Percentiles rank a stretch among this genome's conserved stretches.
These are phyloP conservation scores for Geum urbanum DNA, from an alignment of 306 rosid genomes.

Conservation along the genomic window DNA sequence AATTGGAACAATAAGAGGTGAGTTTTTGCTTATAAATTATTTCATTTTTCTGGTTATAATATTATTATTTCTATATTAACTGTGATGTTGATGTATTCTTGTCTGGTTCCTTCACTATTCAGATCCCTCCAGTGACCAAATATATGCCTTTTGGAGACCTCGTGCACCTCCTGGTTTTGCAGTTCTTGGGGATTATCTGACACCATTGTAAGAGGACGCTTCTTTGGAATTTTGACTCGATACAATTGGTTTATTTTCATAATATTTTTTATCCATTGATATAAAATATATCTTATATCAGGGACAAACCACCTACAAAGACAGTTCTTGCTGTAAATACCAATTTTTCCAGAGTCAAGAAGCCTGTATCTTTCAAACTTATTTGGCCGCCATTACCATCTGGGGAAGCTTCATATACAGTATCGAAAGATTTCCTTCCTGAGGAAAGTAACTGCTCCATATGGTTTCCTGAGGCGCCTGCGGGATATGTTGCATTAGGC, in stretches of 20 bases:
- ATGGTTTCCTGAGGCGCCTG: conserved; percentile 96
- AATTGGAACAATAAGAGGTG: conserved; percentile 76
- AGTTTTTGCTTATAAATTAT: conserved; percentile 16
- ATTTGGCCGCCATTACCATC: conserved; percentile 74
- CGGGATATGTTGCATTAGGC: conserved; percentile 87
- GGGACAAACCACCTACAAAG: conserved; percentile 93
- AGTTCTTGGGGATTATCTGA: conserved; percentile 86
- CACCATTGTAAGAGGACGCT: conserved; percentile 68
- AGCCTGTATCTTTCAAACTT: conserved; percentile 68
- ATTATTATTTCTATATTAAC: conserved; percentile 7
- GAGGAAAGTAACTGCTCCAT: conserved; percentile 57
- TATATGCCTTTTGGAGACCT: conserved; percentile 91
- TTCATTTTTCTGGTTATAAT: background rate
- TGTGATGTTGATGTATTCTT: conserved; percentile 17
- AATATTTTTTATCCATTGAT: conserved; percentile 6
- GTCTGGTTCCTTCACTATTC: conserved; percentile 34
- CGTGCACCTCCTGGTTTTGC: conserved; percentile 94
- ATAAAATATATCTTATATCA: conserved; percentile 35
- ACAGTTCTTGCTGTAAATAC: conserved; percentile 89
- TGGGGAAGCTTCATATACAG: conserved; percentile 28
- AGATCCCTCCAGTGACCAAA: conserved; percentile 67
- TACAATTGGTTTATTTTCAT: too few species aligned
- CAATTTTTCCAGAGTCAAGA: conserved; percentile 61
- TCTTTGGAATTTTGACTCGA: conserved; percentile 5
- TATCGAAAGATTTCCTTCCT: conserved; percentile 18